Base-by-base conservation (phyloP, 805 yeast species). In the Jamesozyma rosinii region DNA sequence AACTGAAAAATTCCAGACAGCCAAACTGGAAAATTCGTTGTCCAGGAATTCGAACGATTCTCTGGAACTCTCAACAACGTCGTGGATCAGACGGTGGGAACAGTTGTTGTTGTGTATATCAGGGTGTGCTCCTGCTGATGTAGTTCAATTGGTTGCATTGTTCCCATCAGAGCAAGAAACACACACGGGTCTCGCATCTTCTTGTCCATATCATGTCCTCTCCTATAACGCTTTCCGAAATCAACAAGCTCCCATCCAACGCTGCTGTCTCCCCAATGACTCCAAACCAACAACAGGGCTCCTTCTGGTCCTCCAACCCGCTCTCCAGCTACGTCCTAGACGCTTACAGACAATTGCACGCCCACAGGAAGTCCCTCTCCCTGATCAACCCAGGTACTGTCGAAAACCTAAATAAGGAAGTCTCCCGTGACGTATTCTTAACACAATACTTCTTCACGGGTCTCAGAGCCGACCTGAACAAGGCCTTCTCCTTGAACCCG, bases 321-420 rank as follows among this genome's bases (percentile, higher is more conserved):
- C 76, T 86, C 38, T 83, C 83, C 59, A 77, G 84, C 45, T 86
- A 80, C 67, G 70, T 83, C 54, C 79, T 83, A 62, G 84, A 83
- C 58, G 83, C 81, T 49, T 83, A 85, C 65, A 74, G 69, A 57
- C 75, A 79, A 52, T 73, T 88, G 48, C 67, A 78, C 49, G 81
- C 79, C 54, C 95, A 88, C 65, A 80, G 97, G 64, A 73, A 76
- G 48, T 77, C 90, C 6, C 72, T 89, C 52, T 87, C 88, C 44
- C 77, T 92, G 63, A 69, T 77, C 55, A 86, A 88, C 69, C 98
- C 98, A 45, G 97, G 97, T 53, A 83, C 95, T 51, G 78, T 87
- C 65, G 97, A 89, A 71, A 86, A 87, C 70, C 72, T 90, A 65
- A 82, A 81, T 71, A 85, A 86, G 69, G 98, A 92, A 70, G 97